Evolutionary conservation across 2,329 filamentous ascomycete species (phyloP).

Genomic region (Claviceps digitariae): DNA sequence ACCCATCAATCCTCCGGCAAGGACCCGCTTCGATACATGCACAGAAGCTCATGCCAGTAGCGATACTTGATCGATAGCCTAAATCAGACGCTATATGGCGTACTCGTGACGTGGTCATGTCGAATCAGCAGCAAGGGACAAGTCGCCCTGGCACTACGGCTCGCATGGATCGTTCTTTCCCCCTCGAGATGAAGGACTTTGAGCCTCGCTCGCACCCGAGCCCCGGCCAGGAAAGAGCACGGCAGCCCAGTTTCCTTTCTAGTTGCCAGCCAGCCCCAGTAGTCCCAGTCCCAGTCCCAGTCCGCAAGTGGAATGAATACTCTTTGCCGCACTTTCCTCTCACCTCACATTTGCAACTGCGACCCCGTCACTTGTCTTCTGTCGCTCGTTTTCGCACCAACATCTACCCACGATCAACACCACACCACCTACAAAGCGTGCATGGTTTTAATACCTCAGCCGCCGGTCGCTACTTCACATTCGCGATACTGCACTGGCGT

Average conservation of each 20-base stretch:
- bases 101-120: not conserved
- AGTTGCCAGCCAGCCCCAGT: not conserved
- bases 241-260: constrained; percentile 1
- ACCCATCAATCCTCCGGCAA: constrained; percentile 1
- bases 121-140: not conserved
- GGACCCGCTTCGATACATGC: constrained; percentile 1
- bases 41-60: not conserved
- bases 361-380: constrained; percentile 14
- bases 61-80: not conserved
- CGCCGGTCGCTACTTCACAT: not conserved
- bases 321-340: constrained; percentile 11
- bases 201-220: constrained; percentile 2
- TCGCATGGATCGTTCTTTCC: constrained; percentile 3
- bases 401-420: constrained; percentile 12
- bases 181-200: not conserved
- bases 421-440: constrained; percentile 6
- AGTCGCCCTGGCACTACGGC: not conserved
- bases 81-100: not conserved
- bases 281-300: constrained; percentile 8
- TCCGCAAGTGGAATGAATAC: constrained; percentile 8
- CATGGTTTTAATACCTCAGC: constrained; percentile 6
- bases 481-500: not conserved
- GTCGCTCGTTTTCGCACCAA: constrained; percentile 10
- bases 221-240: constrained; percentile 4
- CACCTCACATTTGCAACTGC: constrained; percentile 12